Base-by-base conservation (phyloP, 2,329 filamentous ascomycete genomes). In the Epichloe sylvatica region DNA sequence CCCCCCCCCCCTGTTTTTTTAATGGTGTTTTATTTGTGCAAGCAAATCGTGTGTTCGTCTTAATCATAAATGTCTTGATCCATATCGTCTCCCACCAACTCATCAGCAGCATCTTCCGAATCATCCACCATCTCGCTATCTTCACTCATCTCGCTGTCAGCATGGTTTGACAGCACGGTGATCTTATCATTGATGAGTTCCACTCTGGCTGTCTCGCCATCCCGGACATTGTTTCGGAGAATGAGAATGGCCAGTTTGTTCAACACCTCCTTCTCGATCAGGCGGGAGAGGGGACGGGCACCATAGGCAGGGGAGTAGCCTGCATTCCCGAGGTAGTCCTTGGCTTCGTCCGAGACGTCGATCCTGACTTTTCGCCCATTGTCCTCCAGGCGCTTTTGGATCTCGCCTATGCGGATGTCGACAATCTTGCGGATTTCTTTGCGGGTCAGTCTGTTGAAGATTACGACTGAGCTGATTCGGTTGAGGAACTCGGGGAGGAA, bases 401-500 rank as follows among this genome's bases (percentile, higher is more conserved):
- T 91, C 64, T 98, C 92, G 3, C 55, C 52, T 35, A 98, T 76
- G 42, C 92, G 84, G 21, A 98, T 75, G 62, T 98, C 92, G 53
- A 98, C 92, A 63, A 98, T 97, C 71, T 81, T 88, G 62, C 92
- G 84, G 60, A 98, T 98, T 70, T 98, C 92, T 51, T 70, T 74
- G 64, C 82, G 84, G 3, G 86, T 91, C 50, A 98, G 84, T 45
- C 92, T 86, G 75, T 98, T 98, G 80, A 98, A 98, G 70, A 98
- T 96, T 70, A 98, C 90, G 49, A 83, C 87, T 53, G 85, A 92
- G 69, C 80, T 91, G 74, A 98, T 97, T 64, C 92, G 87, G 76
- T 98, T 98, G 56, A 98, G 81, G 76, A 98, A 98, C 63, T 98
- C 92, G 34, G 92, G 92, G 2, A 98, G 75, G 80, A 98, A 98